Base-by-base conservation (phyloP, 805 yeast genomes). In the Metschnikowia dekortorum region DNA sequence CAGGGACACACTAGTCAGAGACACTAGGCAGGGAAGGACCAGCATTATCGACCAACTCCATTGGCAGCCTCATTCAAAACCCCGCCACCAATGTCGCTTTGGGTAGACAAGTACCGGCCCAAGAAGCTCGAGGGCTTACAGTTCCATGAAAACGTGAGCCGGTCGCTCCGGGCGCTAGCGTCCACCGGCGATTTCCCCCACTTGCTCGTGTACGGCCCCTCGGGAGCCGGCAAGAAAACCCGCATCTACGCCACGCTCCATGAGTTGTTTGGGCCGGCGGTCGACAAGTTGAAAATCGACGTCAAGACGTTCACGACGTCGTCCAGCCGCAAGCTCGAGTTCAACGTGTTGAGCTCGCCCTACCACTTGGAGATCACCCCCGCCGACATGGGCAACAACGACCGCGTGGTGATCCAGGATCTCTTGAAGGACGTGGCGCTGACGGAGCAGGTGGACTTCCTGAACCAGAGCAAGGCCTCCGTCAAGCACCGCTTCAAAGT, bases 81-180 rank as follows among this genome's bases (percentile, higher is more conserved):
- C 4, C 22, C 22, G 18, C 22, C 22, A 4, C 22, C 43, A 26
- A 91, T 91, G 97, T 86, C 97, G 6, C 78, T 94, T 66, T 94
- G 99, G 99, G 96, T 95, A 7, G 98, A 94, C 67, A 89, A 90
- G 58, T 84, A 90, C 67, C 80, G 97, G 57, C 99, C 99, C 7
- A 80, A 73, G 53, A 71, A 75, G 1, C 73, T 94, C 45, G 79
- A 75, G 2, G 76, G 74, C 28, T 73, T 94, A 42, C 81, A 84
- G 47, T 91, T 79, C 64, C 96, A 90, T 62, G 68, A 67, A 0
- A 78, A 76, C 4, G 79, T 91, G 30, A 82, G 96, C 0, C 66
- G 72, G 35, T 79, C 85, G 51, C 71, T 94, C 34, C 67, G 71
- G 42, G 82, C 94, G 2, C 68, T 85, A 38, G 75, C 79, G 42